Conservation (phyloP, 345 rosid genomes). For the Pugionium dolabratum region DNA sequence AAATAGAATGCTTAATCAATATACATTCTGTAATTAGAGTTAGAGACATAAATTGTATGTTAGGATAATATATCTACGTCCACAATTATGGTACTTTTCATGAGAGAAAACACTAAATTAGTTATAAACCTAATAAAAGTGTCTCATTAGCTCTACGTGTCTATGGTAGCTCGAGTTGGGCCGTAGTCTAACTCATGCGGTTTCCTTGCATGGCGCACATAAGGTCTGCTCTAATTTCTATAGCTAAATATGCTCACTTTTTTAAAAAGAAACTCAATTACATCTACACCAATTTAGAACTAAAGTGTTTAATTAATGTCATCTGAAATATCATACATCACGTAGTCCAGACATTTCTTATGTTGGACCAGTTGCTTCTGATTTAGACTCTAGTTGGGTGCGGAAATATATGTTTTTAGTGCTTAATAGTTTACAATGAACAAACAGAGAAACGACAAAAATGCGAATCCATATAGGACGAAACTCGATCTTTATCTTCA, state of each 20-base stretch:
- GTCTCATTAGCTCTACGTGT: slow-evolving; percentile 23
- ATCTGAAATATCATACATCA: no score
- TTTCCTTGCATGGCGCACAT: slow-evolving; percentile 19
- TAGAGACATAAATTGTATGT: background rate
- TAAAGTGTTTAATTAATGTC: no score
- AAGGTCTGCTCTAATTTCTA: background rate
- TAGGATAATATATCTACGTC: slow-evolving; percentile 13
- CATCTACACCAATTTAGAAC: no score
- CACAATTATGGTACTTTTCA: slow-evolving; percentile 18
- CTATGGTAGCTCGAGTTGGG: slow-evolving; percentile 30
- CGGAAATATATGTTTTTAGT: no score
- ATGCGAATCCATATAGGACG: background rate
- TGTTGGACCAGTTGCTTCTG: no score
- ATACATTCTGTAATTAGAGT: background rate
- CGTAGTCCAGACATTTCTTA: no score
- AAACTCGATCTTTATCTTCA: slow-evolving; percentile 2
- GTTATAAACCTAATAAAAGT: slow-evolving; percentile 20
- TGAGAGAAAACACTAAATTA: slow-evolving; percentile 15
- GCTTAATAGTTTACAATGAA: background rate
- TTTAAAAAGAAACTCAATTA: no score
- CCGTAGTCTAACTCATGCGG: slow-evolving; percentile 14
- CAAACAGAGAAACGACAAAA: background rate
- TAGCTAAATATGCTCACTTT: background rate
- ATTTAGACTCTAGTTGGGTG: no score
- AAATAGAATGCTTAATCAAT: background rate